Conservation (phyloP, 2,329 filamentous ascomycete genomes). For the Elsinoe australis region DNA sequence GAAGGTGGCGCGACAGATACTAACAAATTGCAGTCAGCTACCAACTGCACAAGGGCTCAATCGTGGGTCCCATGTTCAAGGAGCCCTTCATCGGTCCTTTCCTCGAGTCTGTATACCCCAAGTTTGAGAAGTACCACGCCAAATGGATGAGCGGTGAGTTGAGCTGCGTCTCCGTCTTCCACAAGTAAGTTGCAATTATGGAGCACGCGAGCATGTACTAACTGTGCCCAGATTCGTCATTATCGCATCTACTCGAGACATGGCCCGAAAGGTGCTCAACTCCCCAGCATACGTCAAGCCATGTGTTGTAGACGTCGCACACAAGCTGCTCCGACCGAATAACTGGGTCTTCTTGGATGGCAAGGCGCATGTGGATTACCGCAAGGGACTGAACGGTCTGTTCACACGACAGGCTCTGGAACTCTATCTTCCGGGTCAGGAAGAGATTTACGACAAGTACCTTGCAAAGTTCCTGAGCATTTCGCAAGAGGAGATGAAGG, state of each 20-base stretch:
- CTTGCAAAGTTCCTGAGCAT: conserved; percentile 70
- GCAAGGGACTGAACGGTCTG: conserved; percentile 88
- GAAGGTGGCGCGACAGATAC: conserved; percentile 23
- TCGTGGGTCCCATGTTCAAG: conserved; percentile 42
- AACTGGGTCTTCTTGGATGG: conserved; percentile 99
- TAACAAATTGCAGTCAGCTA: conserved; percentile 39
- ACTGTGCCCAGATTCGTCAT: conserved; percentile 77
- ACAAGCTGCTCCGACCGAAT: conserved; percentile 81
- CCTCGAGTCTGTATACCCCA: conserved; percentile 81
- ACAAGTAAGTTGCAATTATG: conserved; percentile 59
- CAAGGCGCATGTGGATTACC: conserved; percentile 90
- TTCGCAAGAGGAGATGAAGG: conserved; percentile 54
- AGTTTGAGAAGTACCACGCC: conserved; percentile 80
- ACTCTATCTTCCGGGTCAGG: conserved; percentile 81
- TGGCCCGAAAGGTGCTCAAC: conserved; percentile 95
- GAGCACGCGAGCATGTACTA: background rate
- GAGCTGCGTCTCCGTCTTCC: conserved; percentile 97
- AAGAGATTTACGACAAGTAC: conserved; percentile 83
- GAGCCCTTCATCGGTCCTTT: conserved; percentile 72
- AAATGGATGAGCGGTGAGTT: conserved; percentile 90
- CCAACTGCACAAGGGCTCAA: conserved; percentile 40
- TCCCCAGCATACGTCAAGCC: conserved; percentile 87
- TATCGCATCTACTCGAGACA: conserved; percentile 88
- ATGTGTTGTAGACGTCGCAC: conserved; percentile 87
- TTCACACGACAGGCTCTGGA: conserved; percentile 89